Evolutionary conservation across 768 basidiomycete genomes (phyloP).

Genomic region (Mycena floridula): DNA sequence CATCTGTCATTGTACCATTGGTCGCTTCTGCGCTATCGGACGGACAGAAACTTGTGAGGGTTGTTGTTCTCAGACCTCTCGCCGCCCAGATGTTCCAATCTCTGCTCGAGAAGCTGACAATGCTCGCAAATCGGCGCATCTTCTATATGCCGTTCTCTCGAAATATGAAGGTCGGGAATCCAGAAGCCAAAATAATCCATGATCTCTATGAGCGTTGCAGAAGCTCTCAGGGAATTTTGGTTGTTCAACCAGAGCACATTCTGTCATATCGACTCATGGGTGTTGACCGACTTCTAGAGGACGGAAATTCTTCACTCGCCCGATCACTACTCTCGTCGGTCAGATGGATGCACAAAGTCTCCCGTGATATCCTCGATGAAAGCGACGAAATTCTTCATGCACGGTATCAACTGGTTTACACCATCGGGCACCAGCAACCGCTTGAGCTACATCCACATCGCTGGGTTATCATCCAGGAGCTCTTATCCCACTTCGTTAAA

Average conservation of each 20-base stretch:
- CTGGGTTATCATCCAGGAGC: slow-evolving; percentile 34
- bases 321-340: slow-evolving; percentile 17
- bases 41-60: slow-evolving; percentile 35
- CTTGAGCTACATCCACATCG: slow-evolving; percentile 36
- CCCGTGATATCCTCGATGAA: slow-evolving; percentile 38
- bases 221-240: slow-evolving; percentile 32
- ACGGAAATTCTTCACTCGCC: slow-evolving; percentile 2
- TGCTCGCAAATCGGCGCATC: slow-evolving; percentile 39
- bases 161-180: slow-evolving; percentile 16
- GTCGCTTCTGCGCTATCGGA: slow-evolving; percentile 33
- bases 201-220: slow-evolving; percentile 32
- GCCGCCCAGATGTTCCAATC: slow-evolving; percentile 41
- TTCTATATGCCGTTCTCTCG: slow-evolving; percentile 48
- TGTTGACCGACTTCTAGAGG: slow-evolving; percentile 26
- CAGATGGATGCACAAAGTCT: slow-evolving; percentile 18
- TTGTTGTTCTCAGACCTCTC: slow-evolving; percentile 44
- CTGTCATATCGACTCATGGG: slow-evolving; percentile 46
- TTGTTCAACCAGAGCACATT: slow-evolving; percentile 49
- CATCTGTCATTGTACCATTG: slow-evolving; percentile 47
- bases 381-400: slow-evolving; percentile 42
- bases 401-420: slow-evolving; percentile 43
- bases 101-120: slow-evolving; percentile 34
- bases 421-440: slow-evolving; percentile 28
- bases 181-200: slow-evolving; percentile 18
- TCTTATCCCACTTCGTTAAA: slow-evolving; percentile 24